Conservation (phyloP, 202 grass and related monocot genomes). For the Setaria viridis region DNA sequence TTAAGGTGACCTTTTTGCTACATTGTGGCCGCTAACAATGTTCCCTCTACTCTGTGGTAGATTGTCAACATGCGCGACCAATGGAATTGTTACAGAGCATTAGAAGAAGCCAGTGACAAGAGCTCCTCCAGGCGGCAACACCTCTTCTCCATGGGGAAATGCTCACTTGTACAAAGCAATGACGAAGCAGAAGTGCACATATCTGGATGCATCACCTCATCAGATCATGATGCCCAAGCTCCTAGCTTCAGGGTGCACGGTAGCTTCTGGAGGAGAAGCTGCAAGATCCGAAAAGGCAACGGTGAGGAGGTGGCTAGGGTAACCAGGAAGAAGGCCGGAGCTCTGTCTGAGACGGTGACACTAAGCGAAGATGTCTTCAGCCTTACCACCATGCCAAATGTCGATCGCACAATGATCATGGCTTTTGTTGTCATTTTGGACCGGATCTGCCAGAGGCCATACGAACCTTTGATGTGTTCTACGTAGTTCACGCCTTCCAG, state of each 20-base stretch:
- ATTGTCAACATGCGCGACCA: constrained; percentile 65
- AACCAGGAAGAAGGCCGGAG: constrained; percentile 45
- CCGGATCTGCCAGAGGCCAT: constrained; percentile 60
- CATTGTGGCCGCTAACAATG: background rate
- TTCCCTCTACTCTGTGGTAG: constrained; percentile 14
- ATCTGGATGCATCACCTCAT: background rate
- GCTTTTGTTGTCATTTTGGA: constrained; percentile 76
- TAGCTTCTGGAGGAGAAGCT: constrained; percentile 64
- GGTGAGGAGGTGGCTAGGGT: constrained; percentile 62
- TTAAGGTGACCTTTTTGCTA: too few species aligned
- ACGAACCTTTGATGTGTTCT: constrained; percentile 57
- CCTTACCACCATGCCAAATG: constrained; percentile 47
- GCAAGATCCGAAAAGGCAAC: constrained; percentile 44
- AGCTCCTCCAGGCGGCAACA: background rate
- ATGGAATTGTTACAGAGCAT: constrained; percentile 67
- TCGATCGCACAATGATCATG: constrained; percentile 64
- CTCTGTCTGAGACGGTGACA: constrained; percentile 14
- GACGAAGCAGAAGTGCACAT: constrained; percentile 57
- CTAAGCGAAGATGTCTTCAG: constrained; percentile 79
- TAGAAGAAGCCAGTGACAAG: constrained; percentile 6
- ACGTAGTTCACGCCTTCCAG: background rate
- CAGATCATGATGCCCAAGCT: constrained; percentile 17
- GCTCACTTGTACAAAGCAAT: constrained; percentile 44
- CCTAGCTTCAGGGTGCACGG: constrained; percentile 54
- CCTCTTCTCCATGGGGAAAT: constrained; percentile 62